Percentiles rank a stretch among this genome's conserved stretches.
Conservation (phyloP, 164 flowering plant genomes). For the Umbilicus rupestris region DNA sequence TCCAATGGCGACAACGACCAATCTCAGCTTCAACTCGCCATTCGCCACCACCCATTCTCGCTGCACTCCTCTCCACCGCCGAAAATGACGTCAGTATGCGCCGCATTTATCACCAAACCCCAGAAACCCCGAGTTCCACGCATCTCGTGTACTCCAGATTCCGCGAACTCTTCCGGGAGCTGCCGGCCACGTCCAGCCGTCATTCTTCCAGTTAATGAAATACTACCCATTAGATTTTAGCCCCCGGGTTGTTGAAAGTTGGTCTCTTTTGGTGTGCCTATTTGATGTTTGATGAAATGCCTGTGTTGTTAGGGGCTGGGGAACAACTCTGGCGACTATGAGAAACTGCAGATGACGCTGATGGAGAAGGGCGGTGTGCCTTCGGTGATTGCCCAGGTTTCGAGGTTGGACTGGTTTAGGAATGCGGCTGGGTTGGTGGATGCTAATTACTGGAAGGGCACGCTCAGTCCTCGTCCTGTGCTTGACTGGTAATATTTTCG, state of each 20-base stretch:
- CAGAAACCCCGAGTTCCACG: neutral
- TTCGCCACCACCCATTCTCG: neutral
- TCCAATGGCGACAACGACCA: neutral
- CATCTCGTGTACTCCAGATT: neutral
- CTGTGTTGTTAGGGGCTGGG: slow-evolving; percentile 61
- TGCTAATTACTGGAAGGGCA: slow-evolving; percentile 80
- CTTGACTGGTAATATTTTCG: slow-evolving; percentile 56
- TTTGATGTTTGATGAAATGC: neutral
- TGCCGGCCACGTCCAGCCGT: slow-evolving; percentile 49
- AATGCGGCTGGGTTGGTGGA: slow-evolving; percentile 91
- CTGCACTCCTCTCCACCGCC: neutral
- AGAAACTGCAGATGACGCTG: slow-evolving; percentile 35
- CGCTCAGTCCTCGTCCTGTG: slow-evolving; percentile 86
- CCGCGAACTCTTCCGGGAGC: neutral
- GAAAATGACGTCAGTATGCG: neutral
- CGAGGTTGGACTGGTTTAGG: slow-evolving; percentile 83
- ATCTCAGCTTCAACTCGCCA: neutral
- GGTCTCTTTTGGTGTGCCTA: neutral
- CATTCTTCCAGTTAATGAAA: slow-evolving; percentile 50
- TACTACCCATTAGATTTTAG: neutral
- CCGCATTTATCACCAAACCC: neutral
- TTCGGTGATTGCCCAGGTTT: slow-evolving; percentile 55
- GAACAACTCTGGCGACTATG: slow-evolving; percentile 69
- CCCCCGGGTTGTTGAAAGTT: neutral
- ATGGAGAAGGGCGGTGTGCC: slow-evolving; percentile 44